Evolutionary conservation across 1,284 basidiomycete species (phyloP).

Genomic region (Volvariella volvacea): DNA sequence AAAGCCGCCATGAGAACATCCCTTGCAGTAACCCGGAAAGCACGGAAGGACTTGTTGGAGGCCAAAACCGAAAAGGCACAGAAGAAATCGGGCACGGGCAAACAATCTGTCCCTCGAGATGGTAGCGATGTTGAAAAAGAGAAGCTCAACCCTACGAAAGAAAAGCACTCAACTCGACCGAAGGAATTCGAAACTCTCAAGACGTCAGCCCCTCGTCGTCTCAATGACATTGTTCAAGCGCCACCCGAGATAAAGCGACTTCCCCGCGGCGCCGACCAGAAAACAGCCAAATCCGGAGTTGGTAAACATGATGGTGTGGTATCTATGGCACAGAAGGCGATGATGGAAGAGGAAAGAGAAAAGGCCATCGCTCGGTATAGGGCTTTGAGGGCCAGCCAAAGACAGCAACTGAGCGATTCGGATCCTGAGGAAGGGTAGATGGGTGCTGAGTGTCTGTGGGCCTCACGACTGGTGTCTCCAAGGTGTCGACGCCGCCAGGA

Average conservation of each 20-base stretch:
- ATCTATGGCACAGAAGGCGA: conserved; percentile 66
- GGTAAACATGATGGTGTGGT: conserved; percentile 40
- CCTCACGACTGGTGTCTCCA: conserved; percentile 9
- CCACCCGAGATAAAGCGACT: conserved; percentile 45
- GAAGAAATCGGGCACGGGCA: conserved; percentile 9
- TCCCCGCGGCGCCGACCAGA: conserved; percentile 16
- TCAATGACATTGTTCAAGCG: conserved; percentile 66
- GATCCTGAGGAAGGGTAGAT: conserved; percentile 10
- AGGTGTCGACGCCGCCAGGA: too few relatives aligned
- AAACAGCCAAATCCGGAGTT: conserved; percentile 7
- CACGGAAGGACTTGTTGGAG: conserved; percentile 34
- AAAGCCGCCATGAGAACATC: conserved; percentile 55
- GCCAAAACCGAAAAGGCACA: conserved; percentile 21
- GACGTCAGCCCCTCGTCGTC: conserved; percentile 52
- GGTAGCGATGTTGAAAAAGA: conserved; percentile 9
- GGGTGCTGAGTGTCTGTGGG: conserved; percentile 10
- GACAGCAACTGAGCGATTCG: conserved; percentile 12
- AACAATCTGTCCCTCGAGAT: conserved; percentile 4
- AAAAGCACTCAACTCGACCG: conserved; percentile 21
- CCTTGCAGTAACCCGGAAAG: conserved; percentile 40
- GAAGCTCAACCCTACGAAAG: conserved; percentile 11
- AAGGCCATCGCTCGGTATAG: conserved; percentile 61
- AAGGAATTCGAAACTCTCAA: conserved; percentile 52
- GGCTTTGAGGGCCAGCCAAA: conserved; percentile 49
- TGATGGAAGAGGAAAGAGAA: conserved; percentile 72